Base-by-base conservation (phyloP, 345 rosid genomes). In the Geranium rotundifolium region DNA sequence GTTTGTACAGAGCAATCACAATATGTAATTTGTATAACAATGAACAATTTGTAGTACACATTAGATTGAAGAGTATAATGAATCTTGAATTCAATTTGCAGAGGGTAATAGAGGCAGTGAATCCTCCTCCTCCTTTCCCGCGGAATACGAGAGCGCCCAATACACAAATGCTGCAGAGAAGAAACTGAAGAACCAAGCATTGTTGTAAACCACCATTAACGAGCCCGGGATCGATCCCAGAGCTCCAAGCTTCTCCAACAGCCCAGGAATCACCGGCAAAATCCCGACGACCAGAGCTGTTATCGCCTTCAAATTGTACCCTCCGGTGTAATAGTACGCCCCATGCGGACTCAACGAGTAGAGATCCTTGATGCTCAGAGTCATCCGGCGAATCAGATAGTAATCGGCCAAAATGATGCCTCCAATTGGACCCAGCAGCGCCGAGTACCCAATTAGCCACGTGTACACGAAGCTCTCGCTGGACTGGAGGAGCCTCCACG, bases 381-480 rank as follows among this genome's bases (percentile, higher is more conserved):
- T 74, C 27, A 63, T 76, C 19, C 69, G 58, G 4, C 62, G 84
- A 69, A 92, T 73, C 1, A 89, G 76, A 62, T 87, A 89, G 71
- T 92, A 92, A 80, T 92, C 98, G 0, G 79, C 80, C 5, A 92
- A 60, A 17, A 92, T 27, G 56, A 92, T 77, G 18, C 95, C 96
- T 0, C 93, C 93, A 17, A 89, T 87, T 0, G 98, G 96, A 59
- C 98, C 98, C 39, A 92, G 65, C 39, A 92, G 70, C 0, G 96
- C 98, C 0, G 98, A 92, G 74, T 92, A 89, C 0, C 98, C 93
- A 9, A 92, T 83, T 18, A 89, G 73, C 98, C 98, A 92, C 0
- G 96, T 92, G 61, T 92, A 87, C 19, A 92, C 95, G 67, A 92
- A 92, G 77, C 93, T 92, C 79, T 92, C 96, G 63, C 98, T 92